Base-by-base conservation (phyloP, 768 basidiomycete species). In the Sistotremastrum suecicum region DNA sequence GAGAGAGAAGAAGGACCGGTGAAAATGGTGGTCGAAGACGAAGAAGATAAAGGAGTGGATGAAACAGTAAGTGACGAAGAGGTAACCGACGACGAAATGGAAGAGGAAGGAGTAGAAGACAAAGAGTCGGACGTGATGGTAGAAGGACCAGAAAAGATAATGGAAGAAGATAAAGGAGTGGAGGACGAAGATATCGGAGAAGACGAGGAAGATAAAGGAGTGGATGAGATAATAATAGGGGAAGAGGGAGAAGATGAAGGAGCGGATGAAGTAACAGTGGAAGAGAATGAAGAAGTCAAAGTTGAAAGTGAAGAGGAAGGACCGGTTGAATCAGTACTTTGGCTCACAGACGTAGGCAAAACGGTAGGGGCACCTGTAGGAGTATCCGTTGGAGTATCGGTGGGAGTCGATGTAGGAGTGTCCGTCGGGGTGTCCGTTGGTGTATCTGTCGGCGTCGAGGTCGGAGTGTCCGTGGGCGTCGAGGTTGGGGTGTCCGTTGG, bases 21-120 rank as follows among this genome's bases (percentile, higher is more conserved):
- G 20, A 57, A 57, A 50, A 54, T 46, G n/a, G 56, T 53, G n/a
- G 55, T 57, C 11, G 58, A 57, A 36, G 52, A 49, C 33, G 58
- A 56, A 52, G 56, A 45, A 60, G 57, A 42, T 58, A 60, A 35
- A 55, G 56, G 34, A 51, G 45, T 34, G 28, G 48, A 6, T 53
- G 51, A 33, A 59, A 50, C 10, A 57, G 59, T 44, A 62, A 60
- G 42, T 61, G 59, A 60, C 29, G 41, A 49, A 41, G 37, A 37
- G 43, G 20, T 20, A 34, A 29, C 20, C 40, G 44, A 4, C 20
- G 54, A 49, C 6, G 52, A 37, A 7, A 10, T 10, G 30, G 43
- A n/a, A 20, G 46, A 7, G 11, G 47, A 11, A 4, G 41, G 39
- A 41, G 31, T 42, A 31, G 42, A 29, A 31, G 43, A 39, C 20